A percentile compares a stretch with the other conserved stretches of the same genome.
Evolutionary conservation across 2,329 filamentous ascomycete genomes (phyloP).

Genomic region (Cladophialophora yegresii): DNA sequence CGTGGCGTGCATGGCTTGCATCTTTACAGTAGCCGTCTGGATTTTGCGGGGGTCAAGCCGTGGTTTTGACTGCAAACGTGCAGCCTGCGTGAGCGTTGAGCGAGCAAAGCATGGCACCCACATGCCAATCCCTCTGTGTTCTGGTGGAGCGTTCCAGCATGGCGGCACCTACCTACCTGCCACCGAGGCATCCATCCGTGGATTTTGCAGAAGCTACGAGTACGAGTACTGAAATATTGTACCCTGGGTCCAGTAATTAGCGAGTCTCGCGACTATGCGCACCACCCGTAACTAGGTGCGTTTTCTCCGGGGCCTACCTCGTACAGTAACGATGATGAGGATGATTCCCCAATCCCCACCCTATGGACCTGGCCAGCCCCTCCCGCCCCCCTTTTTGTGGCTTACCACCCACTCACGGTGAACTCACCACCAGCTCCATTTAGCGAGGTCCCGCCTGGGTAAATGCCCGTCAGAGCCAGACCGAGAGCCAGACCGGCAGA

Average conservation of each 20-base stretch:
- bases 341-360: background rate
- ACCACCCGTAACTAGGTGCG: no score
- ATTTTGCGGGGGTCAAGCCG: background rate
- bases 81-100: background rate
- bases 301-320: no score
- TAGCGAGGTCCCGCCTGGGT: conserved; percentile 1
- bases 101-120: no score
- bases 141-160: background rate
- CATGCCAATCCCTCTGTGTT: no score
- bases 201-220: background rate
- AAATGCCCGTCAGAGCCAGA: conserved; percentile 4
- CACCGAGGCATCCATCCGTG: background rate
- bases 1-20: background rate
- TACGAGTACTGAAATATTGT: no score
- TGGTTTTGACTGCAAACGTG: background rate
- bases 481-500: no score
- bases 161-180: background rate
- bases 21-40: background rate
- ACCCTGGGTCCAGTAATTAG: no score
- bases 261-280: no score
- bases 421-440: no score
- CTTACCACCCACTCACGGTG: background rate
- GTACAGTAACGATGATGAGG: no score
- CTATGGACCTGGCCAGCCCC: no score
- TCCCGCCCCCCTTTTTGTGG: no score